Conservation (phyloP, 176 grass and related monocot genomes). For the Dactylis glomerata region DNA sequence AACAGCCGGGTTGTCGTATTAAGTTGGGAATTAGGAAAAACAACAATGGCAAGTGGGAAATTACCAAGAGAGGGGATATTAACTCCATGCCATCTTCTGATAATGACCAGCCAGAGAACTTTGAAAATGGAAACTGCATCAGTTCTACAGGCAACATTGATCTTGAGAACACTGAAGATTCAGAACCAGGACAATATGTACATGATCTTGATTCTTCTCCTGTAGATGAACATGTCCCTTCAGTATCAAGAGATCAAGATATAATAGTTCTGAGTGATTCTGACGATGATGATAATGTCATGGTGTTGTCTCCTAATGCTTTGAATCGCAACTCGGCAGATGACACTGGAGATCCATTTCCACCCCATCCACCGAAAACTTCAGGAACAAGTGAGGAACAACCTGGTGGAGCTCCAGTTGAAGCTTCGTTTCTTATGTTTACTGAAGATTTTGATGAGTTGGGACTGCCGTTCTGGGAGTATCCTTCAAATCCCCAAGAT, state of each 20-base stretch:
- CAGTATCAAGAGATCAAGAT: slow-evolving; percentile 41
- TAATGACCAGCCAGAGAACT: slow-evolving; percentile 15
- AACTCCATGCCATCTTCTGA: slow-evolving; percentile 23
- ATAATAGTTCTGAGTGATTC: slow-evolving; percentile 86
- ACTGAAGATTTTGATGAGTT: slow-evolving; percentile 47
- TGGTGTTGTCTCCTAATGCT: slow-evolving; percentile 46
- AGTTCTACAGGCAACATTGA: slow-evolving; percentile 25
- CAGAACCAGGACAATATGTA: slow-evolving; percentile 17
- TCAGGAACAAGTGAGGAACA: slow-evolving; percentile 41
- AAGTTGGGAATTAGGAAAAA: slow-evolving; percentile 59
- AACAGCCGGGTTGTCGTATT: slow-evolving; percentile 27
- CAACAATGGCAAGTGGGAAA: slow-evolving; percentile 40
- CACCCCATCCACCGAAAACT: slow-evolving; percentile 21
- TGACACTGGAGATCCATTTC: slow-evolving; percentile 12
- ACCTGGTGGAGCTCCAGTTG: slow-evolving; percentile 21
- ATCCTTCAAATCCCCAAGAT: slow-evolving; percentile 33
- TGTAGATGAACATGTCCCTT: slow-evolving; percentile 32
- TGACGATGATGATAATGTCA: slow-evolving; percentile 67
- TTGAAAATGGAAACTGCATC: slow-evolving; percentile 26
- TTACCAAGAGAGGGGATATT: slow-evolving; percentile 33
- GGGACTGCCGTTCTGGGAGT: slow-evolving; percentile 57
- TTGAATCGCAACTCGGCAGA: slow-evolving; percentile 23
- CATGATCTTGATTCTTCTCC: slow-evolving; percentile 50
- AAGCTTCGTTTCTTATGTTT: slow-evolving; percentile 36
- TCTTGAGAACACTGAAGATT: slow-evolving; percentile 21